Percentiles rank a stretch among this genome's conserved stretches.
These are phyloP conservation scores for Pseudogymnoascus sp. DNA, from an alignment of 2,329 filamentous ascomycete species.

Conservation along the genomic window DNA sequence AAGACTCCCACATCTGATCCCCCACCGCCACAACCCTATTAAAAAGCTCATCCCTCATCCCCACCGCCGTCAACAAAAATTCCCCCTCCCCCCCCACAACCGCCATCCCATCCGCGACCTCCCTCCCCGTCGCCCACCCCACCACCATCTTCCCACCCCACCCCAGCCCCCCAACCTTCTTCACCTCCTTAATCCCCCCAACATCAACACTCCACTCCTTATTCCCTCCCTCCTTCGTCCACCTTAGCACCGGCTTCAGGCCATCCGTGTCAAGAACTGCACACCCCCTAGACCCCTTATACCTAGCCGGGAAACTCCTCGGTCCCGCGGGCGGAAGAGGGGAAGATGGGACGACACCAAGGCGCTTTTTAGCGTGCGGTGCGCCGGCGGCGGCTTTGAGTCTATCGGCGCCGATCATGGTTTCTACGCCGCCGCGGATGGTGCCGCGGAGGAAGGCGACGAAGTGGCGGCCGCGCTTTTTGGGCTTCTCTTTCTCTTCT, in stretches of 20 bases:
- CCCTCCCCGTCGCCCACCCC: slow-evolving; percentile 65
- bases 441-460: slow-evolving; percentile 60
- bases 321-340: slow-evolving; percentile 50
- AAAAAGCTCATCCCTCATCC: slow-evolving; percentile 67
- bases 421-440: slow-evolving; percentile 63
- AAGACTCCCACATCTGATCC: slow-evolving; percentile 74
- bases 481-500: slow-evolving; percentile 15
- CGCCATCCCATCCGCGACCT: slow-evolving; percentile 62
- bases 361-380: slow-evolving; percentile 56
- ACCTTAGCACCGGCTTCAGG: slow-evolving; percentile 55
- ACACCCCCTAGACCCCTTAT: slow-evolving; percentile 61
- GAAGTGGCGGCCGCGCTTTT: slow-evolving; percentile 31
- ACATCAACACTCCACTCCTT: slow-evolving; percentile 61
- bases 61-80: slow-evolving; percentile 61
- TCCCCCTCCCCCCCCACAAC: slow-evolving; percentile 50
- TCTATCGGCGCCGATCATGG: slow-evolving; percentile 61
- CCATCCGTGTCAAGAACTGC: slow-evolving; percentile 56
- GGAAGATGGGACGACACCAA: slow-evolving; percentile 54
- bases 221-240: slow-evolving; percentile 28
- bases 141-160: slow-evolving; percentile 82
- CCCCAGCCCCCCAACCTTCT: slow-evolving; percentile 71
- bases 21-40: slow-evolving; percentile 71
- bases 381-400: slow-evolving; percentile 56
- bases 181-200: slow-evolving; percentile 61
- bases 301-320: slow-evolving; percentile 66